These are phyloP conservation scores for Combretum micranthum DNA, from an alignment of 345 rosid genomes.

Conservation along the genomic window DNA sequence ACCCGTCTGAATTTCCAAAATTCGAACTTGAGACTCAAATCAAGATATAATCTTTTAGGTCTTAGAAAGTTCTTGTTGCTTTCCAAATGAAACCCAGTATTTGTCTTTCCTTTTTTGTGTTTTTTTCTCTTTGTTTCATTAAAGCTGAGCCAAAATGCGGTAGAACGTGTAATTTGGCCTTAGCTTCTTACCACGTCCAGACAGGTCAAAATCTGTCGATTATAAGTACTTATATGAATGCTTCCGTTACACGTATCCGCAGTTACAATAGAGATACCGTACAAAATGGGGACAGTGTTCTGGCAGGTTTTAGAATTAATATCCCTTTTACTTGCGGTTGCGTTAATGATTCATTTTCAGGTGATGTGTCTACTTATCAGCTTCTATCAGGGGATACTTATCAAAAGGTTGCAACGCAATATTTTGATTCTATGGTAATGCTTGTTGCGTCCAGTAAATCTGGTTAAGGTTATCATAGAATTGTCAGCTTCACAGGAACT, in stretches of 20 bases:
- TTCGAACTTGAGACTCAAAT: too few species aligned
- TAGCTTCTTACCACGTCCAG: conserved; percentile 64
- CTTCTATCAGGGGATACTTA: conserved; percentile 26
- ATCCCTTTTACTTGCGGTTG: conserved; percentile 75
- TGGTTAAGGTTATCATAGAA: too few species aligned
- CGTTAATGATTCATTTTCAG: conserved; percentile 37
- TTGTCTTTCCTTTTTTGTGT: too few species aligned
- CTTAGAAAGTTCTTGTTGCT: too few species aligned
- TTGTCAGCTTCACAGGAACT: too few species aligned
- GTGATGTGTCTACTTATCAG: conserved; percentile 33
- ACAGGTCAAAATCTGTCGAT: conserved; percentile 27
- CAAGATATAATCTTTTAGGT: too few species aligned
- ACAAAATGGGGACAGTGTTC: conserved; percentile 31
- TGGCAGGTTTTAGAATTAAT: conserved; percentile 20
- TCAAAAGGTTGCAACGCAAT: conserved; percentile 4
- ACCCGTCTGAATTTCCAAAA: too few species aligned
- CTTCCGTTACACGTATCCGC: conserved; percentile 10
- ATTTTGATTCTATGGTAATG: too few species aligned
- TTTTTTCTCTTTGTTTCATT: conserved; percentile 8
- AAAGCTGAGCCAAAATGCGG: conserved; percentile 36
- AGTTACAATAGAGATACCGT: conserved; percentile 29
- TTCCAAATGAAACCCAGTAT: too few species aligned
- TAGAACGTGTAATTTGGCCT: conserved; percentile 33
- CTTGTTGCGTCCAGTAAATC: too few species aligned
- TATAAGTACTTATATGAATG: conserved; percentile 31